These are phyloP conservation scores for Hanseniaspora clermontiae DNA, from an alignment of 805 yeast species.

Conservation along the genomic window DNA sequence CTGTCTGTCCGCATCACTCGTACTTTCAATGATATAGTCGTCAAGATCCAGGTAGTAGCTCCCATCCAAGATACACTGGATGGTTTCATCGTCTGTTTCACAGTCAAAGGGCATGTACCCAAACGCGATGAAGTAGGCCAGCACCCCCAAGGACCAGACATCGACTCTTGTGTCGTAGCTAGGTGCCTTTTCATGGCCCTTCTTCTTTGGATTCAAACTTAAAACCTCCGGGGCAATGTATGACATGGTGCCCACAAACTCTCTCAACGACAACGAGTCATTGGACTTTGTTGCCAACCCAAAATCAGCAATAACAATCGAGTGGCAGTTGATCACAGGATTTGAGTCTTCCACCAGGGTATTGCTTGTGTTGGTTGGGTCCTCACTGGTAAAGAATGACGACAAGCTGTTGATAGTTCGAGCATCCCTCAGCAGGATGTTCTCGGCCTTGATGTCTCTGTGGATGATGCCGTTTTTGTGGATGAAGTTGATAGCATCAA, in stretches of 20 bases:
- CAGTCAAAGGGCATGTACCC: slow-evolving; percentile 74
- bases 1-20: slow-evolving; percentile 31
- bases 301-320: slow-evolving; percentile 33
- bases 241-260: slow-evolving; percentile 54
- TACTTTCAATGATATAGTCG: slow-evolving; percentile 51
- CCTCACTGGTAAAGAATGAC: not conserved
- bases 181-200: slow-evolving; percentile 18
- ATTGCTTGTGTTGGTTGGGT: slow-evolving; percentile 22
- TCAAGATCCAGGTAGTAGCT: slow-evolving; percentile 52
- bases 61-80: slow-evolving; percentile 45
- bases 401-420: slow-evolving; percentile 7
- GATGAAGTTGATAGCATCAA: slow-evolving; percentile 45
- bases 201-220: slow-evolving; percentile 23
- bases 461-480: slow-evolving; percentile 52
- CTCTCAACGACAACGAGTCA: slow-evolving; percentile 29
- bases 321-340: slow-evolving; percentile 25
- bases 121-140: slow-evolving; percentile 54
- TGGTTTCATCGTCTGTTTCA: slow-evolving; percentile 55
- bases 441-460: slow-evolving; percentile 64
- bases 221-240: slow-evolving; percentile 67
- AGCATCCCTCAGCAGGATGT: slow-evolving; percentile 37
- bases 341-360: slow-evolving; percentile 46
- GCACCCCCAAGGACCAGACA: slow-evolving; percentile 66
- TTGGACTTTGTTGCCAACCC: slow-evolving; percentile 45
- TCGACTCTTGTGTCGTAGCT: slow-evolving; percentile 52